These are phyloP conservation scores for Sphaerulina musiva DNA, from an alignment of 2,329 filamentous ascomycete genomes.

Conservation along the genomic window DNA sequence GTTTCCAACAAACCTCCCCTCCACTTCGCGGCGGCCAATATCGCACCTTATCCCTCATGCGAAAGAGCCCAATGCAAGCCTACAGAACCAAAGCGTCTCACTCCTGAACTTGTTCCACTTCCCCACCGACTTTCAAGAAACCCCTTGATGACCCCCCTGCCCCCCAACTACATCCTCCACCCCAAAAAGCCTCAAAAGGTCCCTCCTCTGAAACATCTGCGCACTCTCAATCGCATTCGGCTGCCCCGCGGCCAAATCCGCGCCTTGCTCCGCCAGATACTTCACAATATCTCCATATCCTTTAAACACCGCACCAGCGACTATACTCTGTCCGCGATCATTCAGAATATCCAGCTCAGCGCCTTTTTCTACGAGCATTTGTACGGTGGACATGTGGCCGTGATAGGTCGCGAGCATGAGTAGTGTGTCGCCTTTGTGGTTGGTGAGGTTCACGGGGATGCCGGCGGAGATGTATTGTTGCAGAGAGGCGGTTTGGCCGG, in stretches of 20 bases:
- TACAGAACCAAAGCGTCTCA: no score
- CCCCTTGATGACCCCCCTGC: no score
- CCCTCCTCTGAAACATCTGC: slow-evolving; percentile 42
- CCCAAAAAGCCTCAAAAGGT: slow-evolving; percentile 32
- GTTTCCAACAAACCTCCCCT: no score
- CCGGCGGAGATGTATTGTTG: slow-evolving; percentile 58
- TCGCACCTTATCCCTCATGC: no score
- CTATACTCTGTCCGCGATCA: slow-evolving; percentile 60
- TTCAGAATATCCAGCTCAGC: slow-evolving; percentile 64
- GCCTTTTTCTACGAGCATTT: slow-evolving; percentile 54
- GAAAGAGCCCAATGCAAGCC: no score
- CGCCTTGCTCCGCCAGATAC: slow-evolving; percentile 41
- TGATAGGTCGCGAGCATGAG: slow-evolving; percentile 69
- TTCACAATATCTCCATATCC: slow-evolving; percentile 59
- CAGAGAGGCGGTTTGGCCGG: slow-evolving; percentile 54
- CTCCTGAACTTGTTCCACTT: no score
- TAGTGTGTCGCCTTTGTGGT: slow-evolving; percentile 66
- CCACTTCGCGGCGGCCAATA: no score
- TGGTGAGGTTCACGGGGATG: slow-evolving; percentile 63
- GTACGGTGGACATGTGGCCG: slow-evolving; percentile 56
- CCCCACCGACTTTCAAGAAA: no score
- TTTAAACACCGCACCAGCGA: slow-evolving; percentile 69
- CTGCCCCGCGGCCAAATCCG: slow-evolving; percentile 38
- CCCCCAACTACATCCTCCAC: slow-evolving; percentile 18
- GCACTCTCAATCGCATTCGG: slow-evolving; percentile 44